Conservation (phyloP, 306 rosid genomes). For the Quercus dentata region DNA sequence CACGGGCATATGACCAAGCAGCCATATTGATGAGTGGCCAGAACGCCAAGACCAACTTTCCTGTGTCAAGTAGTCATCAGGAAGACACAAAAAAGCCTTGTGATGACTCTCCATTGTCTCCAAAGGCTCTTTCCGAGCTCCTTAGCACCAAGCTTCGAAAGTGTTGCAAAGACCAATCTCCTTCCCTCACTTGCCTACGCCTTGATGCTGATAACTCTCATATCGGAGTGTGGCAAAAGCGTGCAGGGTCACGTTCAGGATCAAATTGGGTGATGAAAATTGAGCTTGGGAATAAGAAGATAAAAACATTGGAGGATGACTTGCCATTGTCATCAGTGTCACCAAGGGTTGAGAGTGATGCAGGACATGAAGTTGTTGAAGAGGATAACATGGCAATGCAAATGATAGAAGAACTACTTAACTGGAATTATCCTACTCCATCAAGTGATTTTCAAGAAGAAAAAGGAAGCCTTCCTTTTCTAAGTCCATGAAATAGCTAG, state of each 20-base stretch:
- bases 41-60: constrained; percentile 92
- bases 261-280: constrained; percentile 96
- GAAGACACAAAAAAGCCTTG: constrained; percentile 4
- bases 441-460: constrained; percentile 25
- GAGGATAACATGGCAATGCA: constrained; percentile 85
- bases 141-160: constrained; percentile 81
- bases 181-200: constrained; percentile 88
- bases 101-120: constrained; percentile 41
- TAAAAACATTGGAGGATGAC: not conserved
- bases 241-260: constrained; percentile 68
- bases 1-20: constrained; percentile 97
- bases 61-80: constrained; percentile 26
- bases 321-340: not conserved
- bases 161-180: constrained; percentile 85
- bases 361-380: constrained; percentile 35
- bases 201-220: constrained; percentile 90
- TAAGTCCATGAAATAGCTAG: constrained; percentile 15
- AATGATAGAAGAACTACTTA: constrained; percentile 93
- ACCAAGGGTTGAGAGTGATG: constrained; percentile 7
- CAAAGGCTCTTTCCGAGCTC: constrained; percentile 83
- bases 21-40: constrained; percentile 91
- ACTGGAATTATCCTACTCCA: constrained; percentile 61
- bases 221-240: constrained; percentile 96
- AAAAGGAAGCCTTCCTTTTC: constrained; percentile 22
- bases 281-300: constrained; percentile 66